Evolutionary conservation across 306 rosid genomes (phyloP), one percentile per base, ranked within the genome.

Genomic region (Sindora glabra): DNA sequence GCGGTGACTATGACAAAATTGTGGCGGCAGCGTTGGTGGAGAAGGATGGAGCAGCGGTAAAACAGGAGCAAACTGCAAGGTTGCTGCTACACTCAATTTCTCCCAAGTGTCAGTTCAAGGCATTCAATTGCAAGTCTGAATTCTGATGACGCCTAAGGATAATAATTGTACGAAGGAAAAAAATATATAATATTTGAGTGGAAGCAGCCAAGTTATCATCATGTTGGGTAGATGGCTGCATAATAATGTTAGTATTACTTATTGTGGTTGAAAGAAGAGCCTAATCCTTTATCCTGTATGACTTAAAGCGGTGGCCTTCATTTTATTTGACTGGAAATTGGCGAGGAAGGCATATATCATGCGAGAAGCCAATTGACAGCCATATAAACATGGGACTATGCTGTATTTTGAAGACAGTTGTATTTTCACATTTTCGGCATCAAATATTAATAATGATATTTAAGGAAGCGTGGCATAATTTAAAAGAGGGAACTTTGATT

Each of bases 11-110:
- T 45, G 80, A 76, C 16, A 38, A 17, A 9, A 89, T 92, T 1
- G 85, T 76, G 10, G 78, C 49, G 0, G 95, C 84, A 0, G 90
- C 78, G 12, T 65, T 92, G 86, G 89, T 82, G 50, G 99, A 92
- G 83, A 82, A 62, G 47, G 86, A 77, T 6, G 96, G 30, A 6
- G 94, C 79, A 3, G 4, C 5, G 32, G 77, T 92, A 30, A 82
- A 76, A 63, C 99, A 92, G 56, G 94, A 86, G 13, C 74, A 62
- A 3, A 60, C 89, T 5, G 89, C 89, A 0, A 82, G 76, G 74
- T 52, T 89, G 73, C 48, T 86, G 32, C 34, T 92, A 32, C 64
- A 77, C 19, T 24, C 80, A 13, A 79, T 92, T 29, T 76, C 96
- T 6, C 79, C 94, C 0, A n/a, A 47, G 13, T 68, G 77, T 37